phyloP scores from a whole-genome alignment of 2,329 filamentous ascomycete genomes.

The Ceratocystis ficicola region DNA sequence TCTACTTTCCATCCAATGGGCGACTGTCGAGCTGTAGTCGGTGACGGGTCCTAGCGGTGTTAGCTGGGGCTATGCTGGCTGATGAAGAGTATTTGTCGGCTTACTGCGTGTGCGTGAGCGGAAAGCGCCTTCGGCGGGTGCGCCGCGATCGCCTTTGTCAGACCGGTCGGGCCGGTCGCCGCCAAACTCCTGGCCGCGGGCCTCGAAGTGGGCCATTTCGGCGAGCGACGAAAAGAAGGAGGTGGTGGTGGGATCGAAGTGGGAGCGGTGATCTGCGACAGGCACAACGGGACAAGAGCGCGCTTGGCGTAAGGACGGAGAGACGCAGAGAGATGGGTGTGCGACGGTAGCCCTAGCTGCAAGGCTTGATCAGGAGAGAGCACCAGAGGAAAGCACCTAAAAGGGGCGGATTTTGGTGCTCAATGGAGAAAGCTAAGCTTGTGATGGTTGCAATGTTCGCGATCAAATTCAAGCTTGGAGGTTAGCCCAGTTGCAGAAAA shows the following conservation, averaged over 20 bases:
- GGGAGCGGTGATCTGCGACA: not conserved
- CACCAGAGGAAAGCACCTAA: too few species aligned
- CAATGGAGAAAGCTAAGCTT: not conserved
- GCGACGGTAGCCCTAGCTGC: too few species aligned
- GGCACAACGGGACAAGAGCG: too few species aligned
- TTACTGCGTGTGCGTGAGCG: constrained; percentile 43
- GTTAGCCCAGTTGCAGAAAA: constrained; percentile 4
- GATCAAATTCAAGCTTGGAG: not conserved
- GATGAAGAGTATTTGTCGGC: constrained; percentile 25
- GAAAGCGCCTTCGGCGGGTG: constrained; percentile 27
- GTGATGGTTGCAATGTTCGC: not conserved
- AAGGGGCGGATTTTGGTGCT: too few species aligned
- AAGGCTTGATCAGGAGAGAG: too few species aligned
- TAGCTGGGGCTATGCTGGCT: constrained; percentile 12
- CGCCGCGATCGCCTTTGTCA: constrained; percentile 10
- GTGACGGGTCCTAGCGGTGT: constrained; percentile 64
- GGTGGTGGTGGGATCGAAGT: not conserved
- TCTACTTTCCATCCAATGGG: constrained; percentile 81
- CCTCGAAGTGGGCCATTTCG: constrained; percentile 41
- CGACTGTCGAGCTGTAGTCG: constrained; percentile 81
- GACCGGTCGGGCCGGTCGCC: constrained; percentile 27
- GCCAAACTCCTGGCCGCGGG: constrained; percentile 36
- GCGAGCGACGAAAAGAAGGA: not conserved
- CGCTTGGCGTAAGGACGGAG: too few species aligned
- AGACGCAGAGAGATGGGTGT: too few species aligned